Evolutionary conservation across 176 grass and related monocot species (phyloP).

Genomic region (Themeda triandra): DNA sequence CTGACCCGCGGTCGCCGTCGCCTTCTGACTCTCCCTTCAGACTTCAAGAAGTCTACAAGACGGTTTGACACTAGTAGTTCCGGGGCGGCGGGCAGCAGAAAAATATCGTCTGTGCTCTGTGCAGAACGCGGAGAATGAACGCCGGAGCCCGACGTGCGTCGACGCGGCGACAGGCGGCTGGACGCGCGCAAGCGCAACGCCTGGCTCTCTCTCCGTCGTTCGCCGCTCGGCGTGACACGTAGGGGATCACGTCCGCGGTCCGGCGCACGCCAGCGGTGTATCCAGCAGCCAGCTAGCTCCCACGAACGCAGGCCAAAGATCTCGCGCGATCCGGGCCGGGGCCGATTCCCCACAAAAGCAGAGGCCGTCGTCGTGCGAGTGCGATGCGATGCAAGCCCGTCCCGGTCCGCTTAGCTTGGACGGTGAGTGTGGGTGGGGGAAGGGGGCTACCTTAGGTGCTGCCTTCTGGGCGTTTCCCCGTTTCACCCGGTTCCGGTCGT

Average conservation of each 20-base stretch:
- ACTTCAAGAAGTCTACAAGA: too few relatives aligned
- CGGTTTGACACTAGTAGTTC: too few relatives aligned
- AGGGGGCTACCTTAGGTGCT: background rate
- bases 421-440: background rate
- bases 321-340: background rate
- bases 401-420: too few relatives aligned
- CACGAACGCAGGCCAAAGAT: constrained; percentile 29
- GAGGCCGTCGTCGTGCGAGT: background rate
- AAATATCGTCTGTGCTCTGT: background rate
- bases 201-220: background rate
- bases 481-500: too few relatives aligned
- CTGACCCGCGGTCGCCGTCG: too few relatives aligned
- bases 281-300: constrained; percentile 27
- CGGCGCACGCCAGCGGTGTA: background rate
- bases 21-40: too few relatives aligned
- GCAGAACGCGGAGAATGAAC: background rate
- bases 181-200: background rate
- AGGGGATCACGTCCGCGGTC: constrained; percentile 3
- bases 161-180: background rate
- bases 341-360: background rate
- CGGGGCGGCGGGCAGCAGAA: background rate
- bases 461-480: background rate
- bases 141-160: background rate
- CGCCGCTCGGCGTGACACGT: background rate
- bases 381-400: background rate